phyloP scores from a whole-genome alignment of 1,139 yeast genomes.

The Nakaseomyces bracarensis region DNA sequence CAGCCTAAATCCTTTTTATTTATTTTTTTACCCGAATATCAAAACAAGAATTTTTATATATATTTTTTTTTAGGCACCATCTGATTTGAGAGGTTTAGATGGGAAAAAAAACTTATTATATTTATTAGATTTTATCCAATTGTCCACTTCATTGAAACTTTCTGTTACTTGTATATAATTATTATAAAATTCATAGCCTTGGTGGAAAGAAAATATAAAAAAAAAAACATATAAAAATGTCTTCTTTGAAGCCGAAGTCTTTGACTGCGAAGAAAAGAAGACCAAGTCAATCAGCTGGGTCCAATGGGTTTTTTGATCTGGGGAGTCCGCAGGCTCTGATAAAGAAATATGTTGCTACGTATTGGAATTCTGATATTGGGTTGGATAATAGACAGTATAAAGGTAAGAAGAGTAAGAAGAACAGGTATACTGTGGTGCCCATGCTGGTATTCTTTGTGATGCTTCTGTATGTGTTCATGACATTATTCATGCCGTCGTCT shows the following conservation, averaged over 20 bases:
- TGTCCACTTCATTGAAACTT: no score
- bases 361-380: background rate
- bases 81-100: no score
- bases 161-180: no score
- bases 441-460: slow-evolving; percentile 5
- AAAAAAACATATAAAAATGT: background rate
- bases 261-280: slow-evolving; percentile 5
- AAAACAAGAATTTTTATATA: no score
- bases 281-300: slow-evolving; percentile 1
- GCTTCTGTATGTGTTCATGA: background rate
- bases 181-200: no score
- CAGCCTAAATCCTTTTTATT: no score
- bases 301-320: background rate
- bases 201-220: background rate
- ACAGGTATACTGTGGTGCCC: slow-evolving; percentile 6
- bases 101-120: no score
- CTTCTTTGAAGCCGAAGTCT: slow-evolving; percentile 2
- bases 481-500: background rate
- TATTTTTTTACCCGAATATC: no score
- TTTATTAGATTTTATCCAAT: no score
- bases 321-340: background rate
- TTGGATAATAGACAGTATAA: background rate
- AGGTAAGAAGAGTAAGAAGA: background rate
- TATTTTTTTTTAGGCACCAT: no score
- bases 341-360: background rate